A percentile compares a stretch with the other conserved stretches of the same genome.
These are phyloP conservation scores for Nigrospora sphaerica DNA, from an alignment of 2,329 filamentous ascomycete species.

Conservation along the genomic window DNA sequence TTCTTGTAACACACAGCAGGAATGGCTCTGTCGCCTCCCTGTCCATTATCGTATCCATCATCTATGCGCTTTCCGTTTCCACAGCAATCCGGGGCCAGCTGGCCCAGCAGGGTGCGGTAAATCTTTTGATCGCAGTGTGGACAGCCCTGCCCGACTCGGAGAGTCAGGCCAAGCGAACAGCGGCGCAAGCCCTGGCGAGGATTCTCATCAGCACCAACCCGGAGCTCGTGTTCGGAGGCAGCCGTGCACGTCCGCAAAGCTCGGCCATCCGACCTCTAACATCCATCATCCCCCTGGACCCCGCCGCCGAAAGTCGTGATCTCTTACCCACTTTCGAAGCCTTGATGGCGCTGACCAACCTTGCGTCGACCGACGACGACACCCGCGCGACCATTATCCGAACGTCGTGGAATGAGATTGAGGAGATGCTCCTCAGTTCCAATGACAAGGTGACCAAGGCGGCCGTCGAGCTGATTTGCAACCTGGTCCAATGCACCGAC, in stretches of 20 bases:
- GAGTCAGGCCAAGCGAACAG: conserved; percentile 41
- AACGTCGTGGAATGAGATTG: conserved; percentile 65
- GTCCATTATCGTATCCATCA: conserved; percentile 65
- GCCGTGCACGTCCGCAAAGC: conserved; percentile 64
- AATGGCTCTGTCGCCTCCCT: conserved; percentile 64
- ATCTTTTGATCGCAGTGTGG: conserved; percentile 69
- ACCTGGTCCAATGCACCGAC: conserved; percentile 66
- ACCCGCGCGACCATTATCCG: conserved; percentile 64
- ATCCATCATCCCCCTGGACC: conserved; percentile 63
- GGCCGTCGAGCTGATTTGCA: conserved; percentile 84
- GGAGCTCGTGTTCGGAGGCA: conserved; percentile 72
- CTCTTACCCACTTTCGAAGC: conserved; percentile 86
- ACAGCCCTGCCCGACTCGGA: conserved; percentile 50
- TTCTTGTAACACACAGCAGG: conserved; percentile 71
- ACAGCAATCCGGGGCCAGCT: conserved; percentile 68
- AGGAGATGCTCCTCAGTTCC: conserved; percentile 73
- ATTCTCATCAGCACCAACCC: conserved; percentile 85
- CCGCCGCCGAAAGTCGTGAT: conserved; percentile 58
- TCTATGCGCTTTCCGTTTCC: conserved; percentile 71
- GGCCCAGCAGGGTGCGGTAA: conserved; percentile 90
- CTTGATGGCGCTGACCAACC: conserved; percentile 86
- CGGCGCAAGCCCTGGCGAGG: conserved; percentile 75
- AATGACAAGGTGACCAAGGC: conserved; percentile 75
- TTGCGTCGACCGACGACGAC: conserved; percentile 72
- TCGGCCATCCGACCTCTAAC: conserved; percentile 79